Conservation (phyloP, 257 asterid genomes). For the Solanum virginianum region DNA sequence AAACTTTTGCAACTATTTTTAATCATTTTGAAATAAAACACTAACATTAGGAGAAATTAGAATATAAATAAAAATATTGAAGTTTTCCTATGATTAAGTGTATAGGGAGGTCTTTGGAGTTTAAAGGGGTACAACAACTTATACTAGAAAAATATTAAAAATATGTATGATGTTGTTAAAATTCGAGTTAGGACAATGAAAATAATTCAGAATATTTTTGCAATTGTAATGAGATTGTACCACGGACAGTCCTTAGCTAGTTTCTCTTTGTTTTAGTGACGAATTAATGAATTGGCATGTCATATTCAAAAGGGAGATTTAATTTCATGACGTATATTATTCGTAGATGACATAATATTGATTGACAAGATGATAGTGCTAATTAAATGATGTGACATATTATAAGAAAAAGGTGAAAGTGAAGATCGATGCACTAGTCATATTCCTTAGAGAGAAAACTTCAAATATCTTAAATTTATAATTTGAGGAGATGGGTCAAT, state of each 20-base stretch:
- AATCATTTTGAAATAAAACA: neutral
- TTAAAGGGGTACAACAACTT: neutral
- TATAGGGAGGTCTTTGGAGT: neutral
- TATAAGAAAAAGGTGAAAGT: neutral
- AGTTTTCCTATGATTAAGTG: neutral
- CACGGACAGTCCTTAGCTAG: neutral
- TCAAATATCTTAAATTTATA: too few species aligned
- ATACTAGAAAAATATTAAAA: neutral
- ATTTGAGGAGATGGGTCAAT: too few species aligned
- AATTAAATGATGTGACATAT: neutral
- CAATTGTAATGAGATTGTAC: neutral
- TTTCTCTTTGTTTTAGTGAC: neutral
- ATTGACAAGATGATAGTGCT: neutral
- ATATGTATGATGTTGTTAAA: neutral
- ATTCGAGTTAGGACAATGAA: neutral
- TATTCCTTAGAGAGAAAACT: too few species aligned
- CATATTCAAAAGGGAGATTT: neutral
- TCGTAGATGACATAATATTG: rapidly evolving
- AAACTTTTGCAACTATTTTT: neutral
- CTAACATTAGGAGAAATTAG: neutral
- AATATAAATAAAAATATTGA: neutral
- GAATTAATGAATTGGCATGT: neutral
- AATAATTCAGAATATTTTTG: neutral
- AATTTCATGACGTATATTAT: neutral
- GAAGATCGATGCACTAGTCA: too few species aligned